Base-by-base conservation (phyloP, 352 stramenopile species). In the Aphanomyces cochlioides region DNA sequence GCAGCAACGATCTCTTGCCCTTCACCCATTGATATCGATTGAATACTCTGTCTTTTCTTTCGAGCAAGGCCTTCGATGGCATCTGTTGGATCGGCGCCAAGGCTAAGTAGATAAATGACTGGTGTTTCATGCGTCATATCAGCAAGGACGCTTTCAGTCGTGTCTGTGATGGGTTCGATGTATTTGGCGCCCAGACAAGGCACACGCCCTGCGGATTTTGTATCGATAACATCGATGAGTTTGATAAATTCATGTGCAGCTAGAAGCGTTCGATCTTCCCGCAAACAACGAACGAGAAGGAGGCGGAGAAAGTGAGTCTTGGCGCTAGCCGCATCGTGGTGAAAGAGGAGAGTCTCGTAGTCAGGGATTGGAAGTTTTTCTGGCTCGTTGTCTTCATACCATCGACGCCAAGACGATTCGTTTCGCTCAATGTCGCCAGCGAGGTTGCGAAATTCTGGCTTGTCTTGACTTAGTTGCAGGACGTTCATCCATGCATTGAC, bases 321-420 rank as follows among this genome's bases (percentile, higher is more conserved):
- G 45, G 82, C 79, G 0, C 82, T 89, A 70, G 88, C 88, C 0
- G 77, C 70, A 28, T 82, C 77, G 5, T 83, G 75, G 48, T 90
- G 81, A 45, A 92, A 92, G 5, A 92, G 66, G 2, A 88, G 72
- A 0, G 67, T 73, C 39, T 92, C 84, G 70, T 92, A 91, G 56
- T 93, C 85, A 0, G 84, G 85, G 0, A 92, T 56, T 1, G 82
- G 74, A 34, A 79, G 60, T 15, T 78, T 73, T 66, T 93, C 85
- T 0, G 85, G 85, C 61, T 90, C 84, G 72, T 92, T 93, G 57
- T 92, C 83, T 48, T 93, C 85, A 56, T 86, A 89, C 85, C 85
- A 93, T 48, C 82, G 80, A 10, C 78, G 75, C 85, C 85, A 93
- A n/a, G 76, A 63, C 34, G 69, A 75, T 75, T 93, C 85, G 47